These are phyloP conservation scores for Asclepias syriaca DNA, from an alignment of 257 asterid species.

Conservation along the genomic window DNA sequence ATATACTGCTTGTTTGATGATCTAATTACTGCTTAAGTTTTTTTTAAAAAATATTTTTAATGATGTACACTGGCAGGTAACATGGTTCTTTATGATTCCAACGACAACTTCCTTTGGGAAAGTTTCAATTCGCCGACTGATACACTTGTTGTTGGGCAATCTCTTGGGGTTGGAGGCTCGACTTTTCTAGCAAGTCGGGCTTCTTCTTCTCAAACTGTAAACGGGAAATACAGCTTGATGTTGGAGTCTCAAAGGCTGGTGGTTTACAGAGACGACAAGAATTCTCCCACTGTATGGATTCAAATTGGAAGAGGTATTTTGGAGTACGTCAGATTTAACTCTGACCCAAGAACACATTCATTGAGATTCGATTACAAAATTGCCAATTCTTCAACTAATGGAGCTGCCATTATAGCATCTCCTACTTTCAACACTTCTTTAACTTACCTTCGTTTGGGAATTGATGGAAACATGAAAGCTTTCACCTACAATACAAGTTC, in stretches of 20 bases:
- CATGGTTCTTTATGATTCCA: conserved; percentile 27
- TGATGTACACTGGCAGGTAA: conserved; percentile 12
- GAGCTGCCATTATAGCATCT: too few species aligned
- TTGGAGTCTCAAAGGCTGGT: not conserved
- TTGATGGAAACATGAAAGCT: not conserved
- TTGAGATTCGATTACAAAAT: too few species aligned
- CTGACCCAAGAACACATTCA: too few species aligned
- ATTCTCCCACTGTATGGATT: not conserved
- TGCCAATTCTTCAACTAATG: too few species aligned
- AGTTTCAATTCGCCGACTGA: conserved; percentile 35
- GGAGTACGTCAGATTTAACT: not conserved
- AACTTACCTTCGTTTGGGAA: not conserved
- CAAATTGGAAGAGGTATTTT: not conserved
- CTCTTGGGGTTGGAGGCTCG: conserved; percentile 19
- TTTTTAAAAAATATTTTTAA: too few species aligned
- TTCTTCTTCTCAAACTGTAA: conserved; percentile 5
- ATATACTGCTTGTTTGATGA: too few species aligned
- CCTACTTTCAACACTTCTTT: not conserved
- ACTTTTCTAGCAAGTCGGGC: conserved; percentile 28
- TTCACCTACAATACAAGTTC: not conserved
- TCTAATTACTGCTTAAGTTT: too few species aligned
- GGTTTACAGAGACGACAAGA: not conserved
- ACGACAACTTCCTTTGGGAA: conserved; percentile 29
- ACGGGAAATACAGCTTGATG: not conserved
- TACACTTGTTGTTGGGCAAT: conserved; percentile 28